Evolutionary conservation across 345 rosid species (phyloP).

Genomic region (Toxicodendron radicans): DNA sequence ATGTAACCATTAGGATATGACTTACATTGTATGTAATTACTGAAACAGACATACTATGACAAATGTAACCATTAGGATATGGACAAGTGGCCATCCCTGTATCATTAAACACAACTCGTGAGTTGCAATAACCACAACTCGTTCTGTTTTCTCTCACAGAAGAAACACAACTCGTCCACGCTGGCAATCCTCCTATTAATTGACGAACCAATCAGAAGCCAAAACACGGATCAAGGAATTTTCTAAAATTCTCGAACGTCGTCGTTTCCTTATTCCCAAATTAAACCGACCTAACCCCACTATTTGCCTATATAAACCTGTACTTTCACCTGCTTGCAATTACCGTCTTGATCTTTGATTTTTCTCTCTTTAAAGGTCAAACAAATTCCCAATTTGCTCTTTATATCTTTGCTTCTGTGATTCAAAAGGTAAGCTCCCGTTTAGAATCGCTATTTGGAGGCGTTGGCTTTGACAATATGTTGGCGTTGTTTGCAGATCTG

Average conservation of each 20-base stretch:
- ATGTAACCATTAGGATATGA: neutral
- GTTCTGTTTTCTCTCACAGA: conserved; percentile 8
- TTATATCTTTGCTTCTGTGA: neutral
- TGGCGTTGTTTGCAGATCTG: neutral
- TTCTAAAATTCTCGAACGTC: conserved; percentile 15
- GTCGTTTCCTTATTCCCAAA: neutral
- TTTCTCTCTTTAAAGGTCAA: too few species aligned
- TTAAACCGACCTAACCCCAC: conserved; percentile 15
- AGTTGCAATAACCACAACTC: neutral
- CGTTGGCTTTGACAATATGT: rapidly evolving
- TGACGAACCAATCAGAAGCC: conserved; percentile 27
- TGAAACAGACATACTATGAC: too few species aligned
- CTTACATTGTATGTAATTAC: too few species aligned
- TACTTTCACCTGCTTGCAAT: neutral
- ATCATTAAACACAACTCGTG: neutral
- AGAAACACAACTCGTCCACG: conserved; percentile 32
- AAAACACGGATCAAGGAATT: neutral
- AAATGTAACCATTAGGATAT: neutral
- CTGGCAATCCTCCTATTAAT: conserved; percentile 34
- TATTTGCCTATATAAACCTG: neutral
- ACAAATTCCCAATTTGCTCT: neutral
- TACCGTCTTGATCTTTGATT: neutral
- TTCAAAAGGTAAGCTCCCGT: neutral
- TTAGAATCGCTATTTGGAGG: neutral
- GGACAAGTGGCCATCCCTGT: neutral